These are phyloP conservation scores for Podospora sp. DNA, from an alignment of 495 filamentous ascomycete genomes.

Conservation along the genomic window DNA sequence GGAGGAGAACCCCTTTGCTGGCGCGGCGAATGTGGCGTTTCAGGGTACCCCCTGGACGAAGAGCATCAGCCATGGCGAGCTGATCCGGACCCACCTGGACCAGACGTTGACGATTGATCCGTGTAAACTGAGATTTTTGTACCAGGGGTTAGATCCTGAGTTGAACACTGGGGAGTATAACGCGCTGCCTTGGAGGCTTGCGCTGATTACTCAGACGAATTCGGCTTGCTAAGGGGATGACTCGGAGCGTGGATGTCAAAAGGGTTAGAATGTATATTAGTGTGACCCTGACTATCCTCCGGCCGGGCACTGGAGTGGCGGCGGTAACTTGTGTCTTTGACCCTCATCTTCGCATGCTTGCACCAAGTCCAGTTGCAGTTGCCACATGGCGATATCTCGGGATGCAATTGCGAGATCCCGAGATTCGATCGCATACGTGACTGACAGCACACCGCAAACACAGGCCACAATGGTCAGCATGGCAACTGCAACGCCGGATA, in stretches of 20 bases:
- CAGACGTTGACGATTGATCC: conserved; percentile 29
- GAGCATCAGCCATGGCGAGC: conserved; percentile 36
- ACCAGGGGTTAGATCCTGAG: conserved; percentile 30
- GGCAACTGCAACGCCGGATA: conserved; percentile 10
- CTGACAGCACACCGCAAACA: conserved; percentile 13
- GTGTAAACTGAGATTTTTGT: conserved; percentile 28
- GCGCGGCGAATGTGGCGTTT: conserved; percentile 31
- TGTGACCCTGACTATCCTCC: too few relatives aligned
- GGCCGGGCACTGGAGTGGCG: too few relatives aligned
- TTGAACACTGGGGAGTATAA: conserved; percentile 22
- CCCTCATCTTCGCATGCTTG: too few relatives aligned
- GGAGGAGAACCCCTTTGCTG: conserved; percentile 30
- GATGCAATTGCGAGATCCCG: neutral
- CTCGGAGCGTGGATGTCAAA: neutral
- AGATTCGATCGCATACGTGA: neutral
- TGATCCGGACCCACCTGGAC: conserved; percentile 23
- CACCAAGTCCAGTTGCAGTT: too few relatives aligned
- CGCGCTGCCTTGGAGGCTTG: conserved; percentile 31
- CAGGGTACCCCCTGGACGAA: conserved; percentile 27
- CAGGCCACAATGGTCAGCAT: conserved; percentile 12
- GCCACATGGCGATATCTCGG: too few relatives aligned
- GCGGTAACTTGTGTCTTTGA: too few relatives aligned
- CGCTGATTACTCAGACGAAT: conserved; percentile 22
- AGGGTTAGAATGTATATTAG: neutral
- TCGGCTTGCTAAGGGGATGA: conserved; percentile 5